These are phyloP conservation scores for Tanacetum coccineum DNA, from an alignment of 129 eudicot species.

Conservation along the genomic window DNA sequence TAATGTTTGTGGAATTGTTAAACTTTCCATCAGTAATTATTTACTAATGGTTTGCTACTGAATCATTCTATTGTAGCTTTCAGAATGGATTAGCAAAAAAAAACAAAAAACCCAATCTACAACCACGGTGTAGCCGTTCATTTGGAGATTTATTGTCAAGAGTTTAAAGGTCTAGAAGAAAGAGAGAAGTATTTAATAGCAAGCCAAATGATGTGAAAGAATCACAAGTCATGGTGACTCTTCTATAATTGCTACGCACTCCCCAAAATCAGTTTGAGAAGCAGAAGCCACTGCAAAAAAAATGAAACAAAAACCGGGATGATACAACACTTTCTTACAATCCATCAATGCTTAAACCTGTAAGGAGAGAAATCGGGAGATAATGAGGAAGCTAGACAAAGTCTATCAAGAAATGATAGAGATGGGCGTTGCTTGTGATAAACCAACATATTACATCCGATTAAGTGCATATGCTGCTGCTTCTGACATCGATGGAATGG, in stretches of 20 bases:
- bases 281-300: constrained; percentile 45
- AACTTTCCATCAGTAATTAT: background rate
- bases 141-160: constrained; percentile 37
- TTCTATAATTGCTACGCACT: constrained; percentile 46
- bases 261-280: constrained; percentile 37
- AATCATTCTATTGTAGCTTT: constrained; percentile 36
- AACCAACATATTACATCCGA: constrained; percentile 28
- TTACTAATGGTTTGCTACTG: background rate
- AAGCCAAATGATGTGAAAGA: constrained; percentile 36
- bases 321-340: constrained; percentile 39
- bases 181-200: constrained; percentile 48
- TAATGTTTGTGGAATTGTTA: background rate
- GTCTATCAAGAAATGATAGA: constrained; percentile 32
- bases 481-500: constrained; percentile 22
- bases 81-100: constrained; percentile 72
- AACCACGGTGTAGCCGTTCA: constrained; percentile 43
- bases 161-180: constrained; percentile 46
- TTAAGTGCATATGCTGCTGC: constrained; percentile 34
- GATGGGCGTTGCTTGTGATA: constrained; percentile 26
- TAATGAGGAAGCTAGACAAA: constrained; percentile 30
- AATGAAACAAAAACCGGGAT: constrained; percentile 32
- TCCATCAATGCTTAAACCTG: constrained; percentile 41
- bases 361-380: constrained; percentile 37
- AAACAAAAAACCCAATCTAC: constrained; percentile 26
- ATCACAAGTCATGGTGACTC: constrained; percentile 35